phyloP scores from a whole-genome alignment of 23 red algal genomes.

The Gracilaria gracilis region DNA sequence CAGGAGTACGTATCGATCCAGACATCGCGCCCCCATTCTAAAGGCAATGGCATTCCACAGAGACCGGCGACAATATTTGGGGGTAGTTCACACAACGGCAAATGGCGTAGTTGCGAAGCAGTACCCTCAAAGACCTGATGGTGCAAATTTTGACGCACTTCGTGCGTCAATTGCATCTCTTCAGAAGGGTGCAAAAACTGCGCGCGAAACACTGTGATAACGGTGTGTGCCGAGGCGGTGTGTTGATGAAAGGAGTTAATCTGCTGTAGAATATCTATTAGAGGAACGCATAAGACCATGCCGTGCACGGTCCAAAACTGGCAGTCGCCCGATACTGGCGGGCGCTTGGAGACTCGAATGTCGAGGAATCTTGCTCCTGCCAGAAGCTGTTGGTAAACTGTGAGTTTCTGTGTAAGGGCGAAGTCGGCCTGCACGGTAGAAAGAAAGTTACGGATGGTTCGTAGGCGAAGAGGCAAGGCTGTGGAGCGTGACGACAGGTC shows the following conservation, averaged over 20 bases:
- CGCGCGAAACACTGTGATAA: constrained; percentile 58
- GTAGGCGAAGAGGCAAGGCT: constrained; percentile 36
- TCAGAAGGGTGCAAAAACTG: constrained; percentile 30
- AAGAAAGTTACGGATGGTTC: constrained; percentile 35
- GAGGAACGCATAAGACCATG: constrained; percentile 68
- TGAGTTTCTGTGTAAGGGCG: constrained; percentile 64
- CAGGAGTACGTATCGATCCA: constrained; percentile 68
- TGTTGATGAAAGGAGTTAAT: constrained; percentile 71
- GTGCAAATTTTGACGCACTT: constrained; percentile 16
- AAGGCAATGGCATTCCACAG: constrained; percentile 7
- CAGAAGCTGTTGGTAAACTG: constrained; percentile 53
- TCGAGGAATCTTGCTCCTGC: constrained; percentile 79
- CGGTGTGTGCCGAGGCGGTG: constrained; percentile 8
- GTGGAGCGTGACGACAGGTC: constrained; percentile 58
- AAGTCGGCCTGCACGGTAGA: constrained; percentile 59
- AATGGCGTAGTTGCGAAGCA: constrained; percentile 38
- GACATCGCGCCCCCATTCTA: constrained; percentile 59
- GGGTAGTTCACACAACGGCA: constrained; percentile 38
- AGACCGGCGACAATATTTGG: constrained; percentile 72
- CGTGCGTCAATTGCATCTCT: constrained; percentile 20
- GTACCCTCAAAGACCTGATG: constrained; percentile 46
- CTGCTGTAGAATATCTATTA: constrained; percentile 55
- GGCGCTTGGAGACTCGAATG: constrained; percentile 72
- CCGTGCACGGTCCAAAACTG: constrained; percentile 72
- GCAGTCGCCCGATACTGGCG: constrained; percentile 16